A percentile compares a stretch with the other conserved stretches of the same genome.
Conservation (phyloP, 257 asterid species). For the Thymus quinquecostatus region DNA sequence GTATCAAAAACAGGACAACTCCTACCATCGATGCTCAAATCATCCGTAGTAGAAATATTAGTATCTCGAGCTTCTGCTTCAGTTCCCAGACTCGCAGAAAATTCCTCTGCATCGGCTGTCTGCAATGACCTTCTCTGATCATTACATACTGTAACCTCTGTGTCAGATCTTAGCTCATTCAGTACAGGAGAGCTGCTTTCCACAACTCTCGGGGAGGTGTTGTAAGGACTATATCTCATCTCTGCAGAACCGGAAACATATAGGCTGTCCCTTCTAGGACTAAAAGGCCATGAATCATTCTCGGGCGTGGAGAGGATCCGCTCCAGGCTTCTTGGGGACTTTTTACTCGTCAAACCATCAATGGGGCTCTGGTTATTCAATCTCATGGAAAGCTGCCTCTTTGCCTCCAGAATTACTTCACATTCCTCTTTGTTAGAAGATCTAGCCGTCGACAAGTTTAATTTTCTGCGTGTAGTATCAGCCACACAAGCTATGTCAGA, state of each 20-base stretch:
- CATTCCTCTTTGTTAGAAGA: constrained; percentile 39
- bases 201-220: constrained; percentile 9
- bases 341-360: constrained; percentile 31
- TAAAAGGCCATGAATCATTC: constrained; percentile 42
- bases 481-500: constrained; percentile 30
- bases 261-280: constrained; percentile 45
- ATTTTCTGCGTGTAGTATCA: constrained; percentile 33
- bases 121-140: constrained; percentile 15
- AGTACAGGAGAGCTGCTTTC: constrained; percentile 24
- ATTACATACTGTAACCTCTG: constrained; percentile 29
- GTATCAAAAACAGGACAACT: constrained; percentile 1
- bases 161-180: constrained; percentile 34
- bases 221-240: constrained; percentile 40
- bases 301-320: constrained; percentile 68
- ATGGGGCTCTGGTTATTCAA: constrained; percentile 33
- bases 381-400: constrained; percentile 74
- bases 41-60: constrained; percentile 10
- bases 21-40: constrained; percentile 41
- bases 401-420: constrained; percentile 75
- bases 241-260: constrained; percentile 32
- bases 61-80: constrained; percentile 25
- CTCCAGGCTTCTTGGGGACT: constrained; percentile 53
- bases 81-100: constrained; percentile 20
- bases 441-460: constrained; percentile 39
- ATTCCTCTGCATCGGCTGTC: constrained; percentile 13